Evolutionary conservation across 805 yeast genomes (phyloP), one percentile per base, ranked within the genome.

Genomic region (Lachancea quebecensis): DNA sequence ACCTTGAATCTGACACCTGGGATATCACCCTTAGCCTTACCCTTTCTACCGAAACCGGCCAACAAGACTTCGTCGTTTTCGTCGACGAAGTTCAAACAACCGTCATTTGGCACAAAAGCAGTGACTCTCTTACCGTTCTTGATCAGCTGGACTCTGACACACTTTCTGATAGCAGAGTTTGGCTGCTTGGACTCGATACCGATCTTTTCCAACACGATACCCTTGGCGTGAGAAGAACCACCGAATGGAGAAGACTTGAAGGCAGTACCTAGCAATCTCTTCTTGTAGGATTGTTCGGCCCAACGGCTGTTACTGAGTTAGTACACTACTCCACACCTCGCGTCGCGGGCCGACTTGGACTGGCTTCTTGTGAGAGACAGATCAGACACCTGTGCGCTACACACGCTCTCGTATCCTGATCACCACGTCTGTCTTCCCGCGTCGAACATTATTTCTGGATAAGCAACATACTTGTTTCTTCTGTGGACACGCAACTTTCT

Each of bases 1-100:
- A 93, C 99, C 87, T 93, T 93, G 89, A 93, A 93, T 86, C 99
- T 93, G 73, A 93, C 99, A 88, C 99, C 99, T 76, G 99, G 99
- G 72, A 93, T 91, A 90, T 93, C 99, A 83, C 99, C 99, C 95
- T 93, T 93, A 75, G 99, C 99, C 84, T 93, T 93, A 82, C 99
- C 99, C 84, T 96, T 93, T 81, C 98, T 89, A 88, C 99, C 99
- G 89, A 93, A 93, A 83, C 99, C 99, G 69, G 99, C 98, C 67
- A 93, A 82, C 69, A 93, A 81, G 67, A 93, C 99, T 78, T 93
- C 98, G 79, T 93, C 99, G 82, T 93, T 93, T 81, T 93, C 98
- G 74, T 93, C 99, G 68, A 93, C 97, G 67, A 84, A 93, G 93
- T 93, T 93, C 76, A 93, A 79, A 84, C 99, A 93, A 91, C 99